phyloP scores from a whole-genome alignment of 2,329 filamentous ascomycete species.

The Dactylellina cionopaga region DNA sequence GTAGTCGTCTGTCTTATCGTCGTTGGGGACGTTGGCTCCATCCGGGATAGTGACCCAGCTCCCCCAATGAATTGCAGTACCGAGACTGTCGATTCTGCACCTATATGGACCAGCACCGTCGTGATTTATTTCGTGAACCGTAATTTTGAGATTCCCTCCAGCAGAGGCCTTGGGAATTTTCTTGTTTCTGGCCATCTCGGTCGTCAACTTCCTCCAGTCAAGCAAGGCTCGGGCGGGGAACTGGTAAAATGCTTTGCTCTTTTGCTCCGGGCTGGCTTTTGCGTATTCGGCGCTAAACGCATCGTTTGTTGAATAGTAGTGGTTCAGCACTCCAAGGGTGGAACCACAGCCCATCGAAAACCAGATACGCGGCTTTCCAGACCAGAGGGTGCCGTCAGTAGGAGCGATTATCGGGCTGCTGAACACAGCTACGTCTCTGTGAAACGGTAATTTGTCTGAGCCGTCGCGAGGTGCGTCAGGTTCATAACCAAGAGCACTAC shows the following conservation, averaged over 20 bases:
- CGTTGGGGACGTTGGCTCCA: not conserved
- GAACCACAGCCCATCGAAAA: slow-evolving; percentile 26
- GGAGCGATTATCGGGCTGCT: slow-evolving; percentile 11
- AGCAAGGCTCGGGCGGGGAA: not conserved
- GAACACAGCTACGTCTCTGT: slow-evolving; percentile 1
- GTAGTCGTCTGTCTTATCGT: not conserved
- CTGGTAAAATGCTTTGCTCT: slow-evolving; percentile 10
- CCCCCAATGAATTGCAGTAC: slow-evolving; percentile 9
- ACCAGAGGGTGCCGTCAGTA: not conserved
- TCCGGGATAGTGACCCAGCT: not conserved
- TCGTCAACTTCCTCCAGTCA: slow-evolving; percentile 7
- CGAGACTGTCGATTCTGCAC: slow-evolving; percentile 16
- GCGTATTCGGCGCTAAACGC: slow-evolving; percentile 3
- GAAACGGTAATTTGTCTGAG: not conserved
- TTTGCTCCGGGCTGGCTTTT: not conserved
- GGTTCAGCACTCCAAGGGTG: slow-evolving; percentile 2
- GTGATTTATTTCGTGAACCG: slow-evolving; percentile 13
- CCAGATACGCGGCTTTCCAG: not conserved
- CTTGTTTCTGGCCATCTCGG: not conserved
- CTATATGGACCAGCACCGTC: slow-evolving; percentile 24
- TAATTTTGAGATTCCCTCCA: slow-evolving; percentile 17
- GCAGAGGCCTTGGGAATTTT: slow-evolving; percentile 10
- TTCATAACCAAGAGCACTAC: slow-evolving; percentile 12
- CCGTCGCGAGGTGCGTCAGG: slow-evolving; percentile 8
- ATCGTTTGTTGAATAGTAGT: not conserved